phyloP scores from a whole-genome alignment of 352 stramenopile genomes.

The Blastocystis sp. region DNA sequence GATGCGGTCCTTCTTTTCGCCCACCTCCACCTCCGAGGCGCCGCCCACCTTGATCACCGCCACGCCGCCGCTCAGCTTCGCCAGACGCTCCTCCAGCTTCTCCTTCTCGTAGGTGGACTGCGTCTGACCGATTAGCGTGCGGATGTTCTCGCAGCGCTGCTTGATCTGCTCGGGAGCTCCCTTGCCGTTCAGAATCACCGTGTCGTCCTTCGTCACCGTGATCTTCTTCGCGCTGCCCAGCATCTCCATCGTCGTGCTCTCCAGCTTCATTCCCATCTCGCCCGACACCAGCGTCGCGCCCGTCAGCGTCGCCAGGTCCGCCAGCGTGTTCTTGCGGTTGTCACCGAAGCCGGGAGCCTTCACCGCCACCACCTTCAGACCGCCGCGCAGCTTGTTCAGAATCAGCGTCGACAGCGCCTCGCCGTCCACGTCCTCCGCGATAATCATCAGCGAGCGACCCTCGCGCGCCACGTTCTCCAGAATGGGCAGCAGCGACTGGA shows the following conservation, averaged over 20 bases:
- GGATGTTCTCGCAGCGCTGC: conserved; percentile 86
- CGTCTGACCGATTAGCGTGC: conserved; percentile 82
- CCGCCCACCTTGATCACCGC: conserved; percentile 98
- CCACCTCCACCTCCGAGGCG: conserved; percentile 91
- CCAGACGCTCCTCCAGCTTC: conserved; percentile 98
- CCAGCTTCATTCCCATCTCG: conserved; percentile 93
- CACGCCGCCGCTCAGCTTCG: conserved; percentile 94
- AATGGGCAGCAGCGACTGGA: conserved; percentile 88
- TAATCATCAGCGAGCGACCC: conserved; percentile 88
- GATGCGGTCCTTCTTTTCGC: conserved; percentile 98
- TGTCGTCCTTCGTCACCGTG: conserved; percentile 97
- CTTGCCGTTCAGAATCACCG: conserved; percentile 86
- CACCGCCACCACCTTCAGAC: conserved; percentile 96
- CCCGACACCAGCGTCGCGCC: conserved; percentile 91
- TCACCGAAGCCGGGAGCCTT: conserved; percentile 98
- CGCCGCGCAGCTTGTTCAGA: conserved; percentile 97
- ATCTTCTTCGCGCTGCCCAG: conserved; percentile 84
- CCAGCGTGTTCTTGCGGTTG: conserved; percentile 96
- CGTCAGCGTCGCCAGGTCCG: conserved; percentile 97
- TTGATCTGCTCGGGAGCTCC: conserved; percentile 82
- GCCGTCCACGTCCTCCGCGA: conserved; percentile 96
- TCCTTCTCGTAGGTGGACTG: conserved; percentile 98
- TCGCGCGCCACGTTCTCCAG: conserved; percentile 91
- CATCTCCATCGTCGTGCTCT: conserved; percentile 84
- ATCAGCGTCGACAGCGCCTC: conserved; percentile 94